phyloP scores from a whole-genome alignment of 176 grass and related monocot species.

The Luzula sylvatica region DNA sequence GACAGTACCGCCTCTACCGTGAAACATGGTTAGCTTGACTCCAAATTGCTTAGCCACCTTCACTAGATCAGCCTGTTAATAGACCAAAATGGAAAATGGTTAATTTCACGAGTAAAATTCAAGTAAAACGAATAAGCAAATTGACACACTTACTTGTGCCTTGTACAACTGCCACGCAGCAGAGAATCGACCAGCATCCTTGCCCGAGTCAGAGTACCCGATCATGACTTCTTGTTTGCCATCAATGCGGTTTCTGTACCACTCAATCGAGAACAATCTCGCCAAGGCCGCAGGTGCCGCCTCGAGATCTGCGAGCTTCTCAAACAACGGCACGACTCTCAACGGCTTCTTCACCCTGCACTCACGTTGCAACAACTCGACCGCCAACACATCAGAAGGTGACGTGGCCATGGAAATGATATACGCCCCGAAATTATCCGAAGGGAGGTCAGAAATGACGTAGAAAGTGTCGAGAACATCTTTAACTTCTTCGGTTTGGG shows the following conservation, averaged over 20 bases:
- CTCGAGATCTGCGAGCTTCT: constrained; percentile 83
- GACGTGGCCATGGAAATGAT: constrained; percentile 95
- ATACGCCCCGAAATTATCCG: constrained; percentile 90
- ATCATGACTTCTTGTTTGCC: constrained; percentile 99
- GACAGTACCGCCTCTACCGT: constrained; percentile 85
- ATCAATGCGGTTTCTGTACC: constrained; percentile 81
- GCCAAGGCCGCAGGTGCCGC: constrained; percentile 68
- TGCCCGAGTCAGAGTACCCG: constrained; percentile 92
- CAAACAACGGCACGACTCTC: constrained; percentile 84
- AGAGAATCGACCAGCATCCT: constrained; percentile 86
- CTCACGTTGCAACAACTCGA: constrained; percentile 83
- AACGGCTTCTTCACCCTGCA: constrained; percentile 76
- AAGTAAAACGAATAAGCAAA: no score
- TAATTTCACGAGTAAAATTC: no score
- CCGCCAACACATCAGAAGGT: constrained; percentile 89
- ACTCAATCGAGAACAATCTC: constrained; percentile 63
- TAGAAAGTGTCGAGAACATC: constrained; percentile 79
- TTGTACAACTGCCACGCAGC: constrained; percentile 92
- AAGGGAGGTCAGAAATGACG: constrained; percentile 80
- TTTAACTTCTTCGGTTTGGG: constrained; percentile 71
- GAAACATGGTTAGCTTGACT: constrained; percentile 93
- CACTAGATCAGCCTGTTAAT: constrained; percentile 47
- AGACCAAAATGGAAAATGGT: no score
- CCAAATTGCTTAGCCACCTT: constrained; percentile 69
- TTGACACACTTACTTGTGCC: constrained; percentile 26